These are phyloP conservation scores for Eimeria brunetti DNA, from an alignment of 169 alveolate genomes.

Conservation along the genomic window DNA sequence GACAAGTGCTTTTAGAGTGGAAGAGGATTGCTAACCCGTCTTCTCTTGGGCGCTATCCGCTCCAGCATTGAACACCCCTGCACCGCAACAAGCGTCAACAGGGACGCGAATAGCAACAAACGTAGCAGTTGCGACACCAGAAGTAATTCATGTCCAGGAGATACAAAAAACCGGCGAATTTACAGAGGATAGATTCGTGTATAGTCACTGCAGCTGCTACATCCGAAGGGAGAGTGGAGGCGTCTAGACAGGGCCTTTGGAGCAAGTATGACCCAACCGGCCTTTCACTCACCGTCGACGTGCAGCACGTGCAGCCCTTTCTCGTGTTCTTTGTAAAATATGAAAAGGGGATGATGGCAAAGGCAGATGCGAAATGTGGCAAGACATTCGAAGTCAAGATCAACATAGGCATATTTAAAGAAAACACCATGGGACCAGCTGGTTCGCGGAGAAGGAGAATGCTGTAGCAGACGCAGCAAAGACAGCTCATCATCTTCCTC, in stretches of 20 bases:
- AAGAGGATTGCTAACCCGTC: constrained; percentile 19
- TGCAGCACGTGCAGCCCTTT: constrained; percentile 73
- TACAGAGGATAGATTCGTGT: background rate
- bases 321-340: constrained; percentile 71
- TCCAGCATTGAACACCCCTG: constrained; percentile 64
- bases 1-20: background rate
- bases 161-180: background rate
- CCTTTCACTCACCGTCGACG: constrained; percentile 71
- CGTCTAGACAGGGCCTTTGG: background rate
- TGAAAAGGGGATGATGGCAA: constrained; percentile 63
- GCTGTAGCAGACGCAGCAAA: constrained; percentile 47
- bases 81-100: background rate
- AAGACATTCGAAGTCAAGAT: constrained; percentile 76
- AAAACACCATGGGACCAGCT: constrained; percentile 81
- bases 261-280: background rate
- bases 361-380: constrained; percentile 76
- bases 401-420: constrained; percentile 79
- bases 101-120: background rate
- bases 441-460: constrained; percentile 59
- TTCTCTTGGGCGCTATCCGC: constrained; percentile 63
- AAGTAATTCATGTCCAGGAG: background rate
- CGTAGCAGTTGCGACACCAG: background rate
- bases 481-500: constrained; percentile 63
- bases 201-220: background rate
- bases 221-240: background rate